A percentile compares a stretch with the other conserved stretches of the same genome.
These are phyloP conservation scores for Arxiozyma telluris DNA, from an alignment of 1,139 yeast genomes.

Conservation along the genomic window DNA sequence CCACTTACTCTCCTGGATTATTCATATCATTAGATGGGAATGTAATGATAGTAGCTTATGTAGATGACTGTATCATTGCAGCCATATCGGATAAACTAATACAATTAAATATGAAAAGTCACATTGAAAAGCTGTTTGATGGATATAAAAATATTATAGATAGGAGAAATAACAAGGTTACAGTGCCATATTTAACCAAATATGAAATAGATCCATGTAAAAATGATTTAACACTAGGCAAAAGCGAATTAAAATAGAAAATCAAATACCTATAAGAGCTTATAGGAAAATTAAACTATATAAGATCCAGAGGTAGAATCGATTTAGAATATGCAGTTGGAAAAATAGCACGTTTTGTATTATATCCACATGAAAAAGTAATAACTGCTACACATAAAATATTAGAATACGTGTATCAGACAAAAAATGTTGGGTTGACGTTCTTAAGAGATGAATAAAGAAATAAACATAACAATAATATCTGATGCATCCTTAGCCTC, in stretches of 20 bases:
- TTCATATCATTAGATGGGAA: not conserved
- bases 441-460: not conserved
- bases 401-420: not conserved
- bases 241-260: not conserved
- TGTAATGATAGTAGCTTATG: not conserved
- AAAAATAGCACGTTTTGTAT: slow-evolving; percentile 2
- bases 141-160: not conserved
- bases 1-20: not conserved
- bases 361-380: slow-evolving; percentile 3
- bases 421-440: not conserved
- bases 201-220: not conserved
- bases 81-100: not conserved
- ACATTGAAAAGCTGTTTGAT: slow-evolving; percentile 1
- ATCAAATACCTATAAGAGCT: slow-evolving; percentile 3
- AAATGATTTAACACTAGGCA: not conserved
- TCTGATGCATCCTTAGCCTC: slow-evolving; percentile 7
- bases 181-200: not conserved
- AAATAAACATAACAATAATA: not conserved
- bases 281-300: slow-evolving; percentile 4
- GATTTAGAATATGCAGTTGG: slow-evolving; percentile 6
- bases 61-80: not conserved
- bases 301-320: slow-evolving; percentile 4
- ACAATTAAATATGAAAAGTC: slow-evolving; percentile 1
- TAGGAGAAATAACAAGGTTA: no score
- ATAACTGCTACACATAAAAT: not conserved